Conservation (phyloP, 768 basidiomycete species). For the Amanita subjunquillea region DNA sequence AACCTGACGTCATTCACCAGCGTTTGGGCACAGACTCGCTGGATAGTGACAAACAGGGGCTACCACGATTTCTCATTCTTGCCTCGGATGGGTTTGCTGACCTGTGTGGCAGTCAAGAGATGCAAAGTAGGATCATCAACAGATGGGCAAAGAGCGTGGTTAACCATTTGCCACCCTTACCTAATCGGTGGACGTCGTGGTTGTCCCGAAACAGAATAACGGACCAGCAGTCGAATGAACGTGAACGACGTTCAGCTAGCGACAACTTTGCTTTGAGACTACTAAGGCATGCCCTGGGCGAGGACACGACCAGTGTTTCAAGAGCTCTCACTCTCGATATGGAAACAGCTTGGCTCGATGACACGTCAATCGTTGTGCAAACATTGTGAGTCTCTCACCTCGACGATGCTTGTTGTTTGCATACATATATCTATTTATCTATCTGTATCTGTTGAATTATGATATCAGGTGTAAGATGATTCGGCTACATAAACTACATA, state of each 20-base stretch:
- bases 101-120: constrained; percentile 35
- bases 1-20: constrained; percentile 54
- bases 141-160: constrained; percentile 42
- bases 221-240: background rate
- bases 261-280: constrained; percentile 48
- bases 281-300: constrained; percentile 45
- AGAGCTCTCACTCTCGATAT: constrained; percentile 53
- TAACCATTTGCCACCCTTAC: constrained; percentile 12
- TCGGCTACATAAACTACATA: background rate
- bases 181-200: constrained; percentile 13
- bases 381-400: constrained; percentile 27
- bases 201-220: background rate
- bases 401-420: background rate
- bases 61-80: constrained; percentile 46
- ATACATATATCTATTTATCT: background rate
- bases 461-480: background rate
- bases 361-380: constrained; percentile 57
- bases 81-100: constrained; percentile 63
- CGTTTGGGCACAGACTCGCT: constrained; percentile 19
- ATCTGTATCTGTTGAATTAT: background rate
- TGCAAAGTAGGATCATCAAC: constrained; percentile 34
- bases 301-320: constrained; percentile 41
- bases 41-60: background rate
- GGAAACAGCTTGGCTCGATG: constrained; percentile 59
- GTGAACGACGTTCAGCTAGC: constrained; percentile 2